Percentiles rank a stretch among this genome's conserved stretches.
phyloP scores from a whole-genome alignment of 768 basidiomycete genomes.

The Russula dissimulans region DNA sequence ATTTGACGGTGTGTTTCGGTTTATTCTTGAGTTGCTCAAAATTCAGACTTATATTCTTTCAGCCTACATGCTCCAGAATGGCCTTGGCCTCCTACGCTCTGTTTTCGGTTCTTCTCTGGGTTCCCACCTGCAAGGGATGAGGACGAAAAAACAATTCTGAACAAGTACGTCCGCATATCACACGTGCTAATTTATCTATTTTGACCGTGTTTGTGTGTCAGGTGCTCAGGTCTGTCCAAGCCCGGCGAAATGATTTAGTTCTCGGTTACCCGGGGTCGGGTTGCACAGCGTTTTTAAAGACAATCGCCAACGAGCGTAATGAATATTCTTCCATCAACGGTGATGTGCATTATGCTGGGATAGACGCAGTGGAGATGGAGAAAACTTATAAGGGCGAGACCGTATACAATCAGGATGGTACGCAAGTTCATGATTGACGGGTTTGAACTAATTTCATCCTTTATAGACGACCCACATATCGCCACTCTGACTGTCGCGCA shows the following conservation, averaged over 20 bases:
- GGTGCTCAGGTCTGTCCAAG: constrained; percentile 15
- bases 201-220: neutral
- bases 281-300: constrained; percentile 79
- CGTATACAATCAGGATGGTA: constrained; percentile 70
- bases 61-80: constrained; percentile 5
- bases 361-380: constrained; percentile 64
- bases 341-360: constrained; percentile 76
- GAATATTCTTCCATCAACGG: constrained; percentile 58
- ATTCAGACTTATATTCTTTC: neutral
- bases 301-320: constrained; percentile 66
- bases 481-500: constrained; percentile 75
- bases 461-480: constrained; percentile 68
- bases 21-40: neutral
- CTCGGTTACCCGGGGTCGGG: constrained; percentile 73
- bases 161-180: neutral
- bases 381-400: constrained; percentile 74
- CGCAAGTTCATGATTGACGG: neutral
- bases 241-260: constrained; percentile 16
- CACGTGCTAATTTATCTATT: neutral
- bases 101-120: neutral
- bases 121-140: neutral
- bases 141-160: neutral
- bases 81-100: neutral
- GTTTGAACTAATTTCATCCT: constrained; percentile 23
- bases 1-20: constrained; percentile 39